Conservation (phyloP, 495 filamentous ascomycete species). For the Tuber indicum region DNA sequence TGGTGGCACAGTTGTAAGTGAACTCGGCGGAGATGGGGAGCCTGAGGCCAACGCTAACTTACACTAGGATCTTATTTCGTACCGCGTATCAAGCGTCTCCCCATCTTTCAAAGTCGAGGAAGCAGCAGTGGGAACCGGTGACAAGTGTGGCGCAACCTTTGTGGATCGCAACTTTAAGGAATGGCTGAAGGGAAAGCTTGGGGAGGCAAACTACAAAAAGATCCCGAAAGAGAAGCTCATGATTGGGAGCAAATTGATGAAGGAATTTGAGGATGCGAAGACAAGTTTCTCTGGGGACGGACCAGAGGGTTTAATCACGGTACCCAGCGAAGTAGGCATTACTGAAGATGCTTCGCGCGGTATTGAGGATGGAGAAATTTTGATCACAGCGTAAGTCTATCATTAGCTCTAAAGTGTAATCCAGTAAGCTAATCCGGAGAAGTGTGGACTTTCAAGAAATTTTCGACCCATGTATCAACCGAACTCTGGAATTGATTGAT, state of each 20-base stretch:
- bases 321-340: neutral
- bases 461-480: neutral
- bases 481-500: neutral
- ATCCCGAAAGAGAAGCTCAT: conserved; percentile 5
- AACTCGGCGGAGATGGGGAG: neutral
- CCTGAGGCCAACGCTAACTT: neutral
- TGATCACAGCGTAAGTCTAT: neutral
- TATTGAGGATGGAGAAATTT: neutral
- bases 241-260: conserved; percentile 20
- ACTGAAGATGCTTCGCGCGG: neutral
- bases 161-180: conserved; percentile 47
- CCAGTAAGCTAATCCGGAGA: neutral
- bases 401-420: neutral
- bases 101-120: conserved; percentile 48
- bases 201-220: conserved; percentile 1
- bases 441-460: neutral
- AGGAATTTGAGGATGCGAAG: conserved; percentile 25
- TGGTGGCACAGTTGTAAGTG: conserved; percentile 50
- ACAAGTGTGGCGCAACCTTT: conserved; percentile 61
- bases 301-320: neutral
- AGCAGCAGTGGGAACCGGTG: conserved; percentile 50
- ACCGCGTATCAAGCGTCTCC: conserved; percentile 49
- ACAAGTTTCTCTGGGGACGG: neutral
- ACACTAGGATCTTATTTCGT: conserved; percentile 45
- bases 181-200: conserved; percentile 7